Conservation (phyloP, 768 basidiomycete genomes). For the Pleurotus sapidus region DNA sequence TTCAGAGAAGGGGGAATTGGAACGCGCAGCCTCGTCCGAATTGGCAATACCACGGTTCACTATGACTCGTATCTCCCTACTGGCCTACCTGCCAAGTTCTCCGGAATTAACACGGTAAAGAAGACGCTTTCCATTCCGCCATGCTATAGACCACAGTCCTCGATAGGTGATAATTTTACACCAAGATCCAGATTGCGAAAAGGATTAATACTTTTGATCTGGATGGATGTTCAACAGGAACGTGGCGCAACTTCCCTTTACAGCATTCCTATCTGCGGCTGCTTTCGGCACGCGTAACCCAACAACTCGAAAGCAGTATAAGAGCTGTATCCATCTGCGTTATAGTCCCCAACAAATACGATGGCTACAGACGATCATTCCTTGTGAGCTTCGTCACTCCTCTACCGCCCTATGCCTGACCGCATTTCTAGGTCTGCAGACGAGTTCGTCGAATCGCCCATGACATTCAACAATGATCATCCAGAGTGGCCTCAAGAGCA, state of each 20-base stretch:
- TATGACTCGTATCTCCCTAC: background rate
- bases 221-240: background rate
- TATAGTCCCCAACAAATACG: too few relatives aligned
- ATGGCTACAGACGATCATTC: background rate
- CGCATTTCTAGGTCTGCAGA: background rate
- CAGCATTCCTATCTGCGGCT: slow-evolving; percentile 4
- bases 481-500: background rate
- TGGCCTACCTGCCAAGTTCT: too few relatives aligned
- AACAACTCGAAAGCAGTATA: slow-evolving; percentile 1
- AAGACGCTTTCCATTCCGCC: too few relatives aligned
- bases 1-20: too few relatives aligned
- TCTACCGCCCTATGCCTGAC: background rate
- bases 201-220: background rate
- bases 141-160: background rate
- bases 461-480: background rate
- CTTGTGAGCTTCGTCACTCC: background rate
- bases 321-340: background rate
- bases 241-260: background rate
- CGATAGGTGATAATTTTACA: background rate
- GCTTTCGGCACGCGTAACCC: slow-evolving; percentile 1
- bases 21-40: too few relatives aligned
- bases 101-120: too few relatives aligned
- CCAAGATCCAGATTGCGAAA: background rate
- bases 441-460: too few relatives aligned
- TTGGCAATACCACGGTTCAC: background rate